Evolutionary conservation across 2,329 filamentous ascomycete species (phyloP).

Genomic region (Hypoxylon sp.): DNA sequence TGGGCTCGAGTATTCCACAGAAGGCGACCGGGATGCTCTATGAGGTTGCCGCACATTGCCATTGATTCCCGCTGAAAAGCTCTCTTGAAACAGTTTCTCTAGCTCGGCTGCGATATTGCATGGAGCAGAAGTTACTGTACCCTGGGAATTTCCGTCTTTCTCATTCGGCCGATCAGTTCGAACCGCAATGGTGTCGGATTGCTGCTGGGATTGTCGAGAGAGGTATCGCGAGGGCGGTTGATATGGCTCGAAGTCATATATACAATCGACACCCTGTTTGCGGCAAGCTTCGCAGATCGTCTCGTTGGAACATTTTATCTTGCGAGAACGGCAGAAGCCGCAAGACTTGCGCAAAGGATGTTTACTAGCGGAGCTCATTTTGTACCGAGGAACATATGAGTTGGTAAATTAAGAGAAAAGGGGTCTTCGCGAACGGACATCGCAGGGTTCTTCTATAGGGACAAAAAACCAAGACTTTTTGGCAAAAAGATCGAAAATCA

Average conservation of each 20-base stretch:
- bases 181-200: slow-evolving; percentile 1
- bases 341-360: slow-evolving; percentile 21
- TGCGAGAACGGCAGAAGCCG: slow-evolving; percentile 26
- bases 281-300: slow-evolving; percentile 27
- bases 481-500: slow-evolving; percentile 10
- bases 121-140: not conserved
- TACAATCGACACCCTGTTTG: slow-evolving; percentile 24
- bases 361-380: slow-evolving; percentile 23
- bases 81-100: slow-evolving; percentile 2
- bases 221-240: slow-evolving; percentile 18
- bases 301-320: slow-evolving; percentile 26
- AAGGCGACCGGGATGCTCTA: not conserved
- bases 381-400: not conserved
- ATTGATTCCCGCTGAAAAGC: slow-evolving; percentile 2
- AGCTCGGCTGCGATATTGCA: slow-evolving; percentile 11
- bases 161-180: slow-evolving; percentile 8
- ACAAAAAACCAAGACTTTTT: slow-evolving; percentile 5
- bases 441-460: slow-evolving; percentile 16
- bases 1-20: not conserved
- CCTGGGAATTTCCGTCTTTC: not conserved
- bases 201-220: slow-evolving; percentile 9
- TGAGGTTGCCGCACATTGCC: not conserved
- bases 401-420: not conserved
- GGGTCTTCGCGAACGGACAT: not conserved
- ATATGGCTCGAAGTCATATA: slow-evolving; percentile 24